Conservation (phyloP, 2,329 filamentous ascomycete species). For the Pestalotiopsis sp. region DNA sequence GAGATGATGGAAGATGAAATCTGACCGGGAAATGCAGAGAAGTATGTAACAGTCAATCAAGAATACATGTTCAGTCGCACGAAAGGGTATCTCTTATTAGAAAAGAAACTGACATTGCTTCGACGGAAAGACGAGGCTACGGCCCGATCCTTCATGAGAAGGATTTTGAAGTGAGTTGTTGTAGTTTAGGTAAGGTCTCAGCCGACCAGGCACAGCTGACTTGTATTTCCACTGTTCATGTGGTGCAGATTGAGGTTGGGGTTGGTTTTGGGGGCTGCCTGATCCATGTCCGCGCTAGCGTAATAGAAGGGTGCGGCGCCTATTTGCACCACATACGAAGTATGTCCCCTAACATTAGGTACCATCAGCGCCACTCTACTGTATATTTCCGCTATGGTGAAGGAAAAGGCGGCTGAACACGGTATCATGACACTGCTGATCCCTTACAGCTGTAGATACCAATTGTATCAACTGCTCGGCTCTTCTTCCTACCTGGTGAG, state of each 20-base stretch:
- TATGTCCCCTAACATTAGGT: no score
- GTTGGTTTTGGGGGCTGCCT: neutral
- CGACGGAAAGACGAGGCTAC: neutral
- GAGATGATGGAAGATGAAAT: neutral
- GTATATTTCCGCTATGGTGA: no score
- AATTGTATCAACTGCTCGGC: no score
- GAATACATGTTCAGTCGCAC: neutral
- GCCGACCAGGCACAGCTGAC: neutral
- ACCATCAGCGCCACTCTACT: no score
- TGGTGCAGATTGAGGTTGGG: neutral
- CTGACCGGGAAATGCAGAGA: neutral
- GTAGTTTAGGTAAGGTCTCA: neutral
- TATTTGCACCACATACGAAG: neutral
- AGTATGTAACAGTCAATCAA: neutral
- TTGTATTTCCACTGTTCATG: neutral
- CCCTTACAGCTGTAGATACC: no score
- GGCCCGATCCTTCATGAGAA: neutral
- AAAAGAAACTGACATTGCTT: neutral
- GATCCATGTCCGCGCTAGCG: neutral
- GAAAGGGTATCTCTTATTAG: neutral
- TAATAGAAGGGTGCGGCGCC: neutral
- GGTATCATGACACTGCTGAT: no score
- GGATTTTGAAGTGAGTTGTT: neutral
- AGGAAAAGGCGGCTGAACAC: no score
- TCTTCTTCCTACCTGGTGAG: no score